Base-by-base conservation (phyloP, 1,284 basidiomycete genomes). In the Xanthoconium separans region DNA sequence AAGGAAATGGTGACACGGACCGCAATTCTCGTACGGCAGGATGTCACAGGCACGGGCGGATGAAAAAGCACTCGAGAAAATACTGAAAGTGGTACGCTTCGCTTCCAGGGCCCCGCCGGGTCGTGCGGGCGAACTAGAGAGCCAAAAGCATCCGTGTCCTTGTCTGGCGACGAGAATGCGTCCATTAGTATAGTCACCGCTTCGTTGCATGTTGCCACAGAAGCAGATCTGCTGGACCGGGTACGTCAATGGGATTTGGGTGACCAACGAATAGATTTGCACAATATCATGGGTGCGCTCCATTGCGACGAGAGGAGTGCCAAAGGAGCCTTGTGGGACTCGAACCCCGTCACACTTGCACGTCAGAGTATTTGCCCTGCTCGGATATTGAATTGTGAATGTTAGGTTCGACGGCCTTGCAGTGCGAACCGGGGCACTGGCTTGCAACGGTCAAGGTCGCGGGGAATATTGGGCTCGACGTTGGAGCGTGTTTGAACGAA, bases 1-100 rank as follows among this genome's bases (percentile, higher is more conserved):
- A 18, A 65, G 51, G 64, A 64, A 58, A 48, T 41, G 44, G 56
- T 34, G 44, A 45, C 30, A 41, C 44, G 12, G 31, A 20, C 40
- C 46, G 29, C 13, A 18, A n/a, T 54, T 59, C 45, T 62, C 53
- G 54, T 61, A 55, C 42, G 30, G 41, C n/a, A 41, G n/a, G 36
- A 41, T 47, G 53, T 61, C 53, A 60, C 37, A 62, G 49, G 52
- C 24, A 50, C 45, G 6, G 30, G 18, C 12, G 36, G 13, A 43
- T 18, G 30, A 27, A 42, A 49, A 43, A 40, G 39, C 13, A 15
- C n/a, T 47, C 20, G 24, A 57, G 46, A 18, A 5, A 46, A 34
- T 33, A 50, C 49, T 46, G 53, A 22, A 22, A 22, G 22, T 22
- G 22, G 22, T 44, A 24, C n/a, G 40, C 48, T 54, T 53, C 48